A percentile compares a stretch with the other conserved stretches of the same genome.
phyloP scores from a whole-genome alignment of 2,329 filamentous ascomycete genomes.

The Shiraia sp. region DNA sequence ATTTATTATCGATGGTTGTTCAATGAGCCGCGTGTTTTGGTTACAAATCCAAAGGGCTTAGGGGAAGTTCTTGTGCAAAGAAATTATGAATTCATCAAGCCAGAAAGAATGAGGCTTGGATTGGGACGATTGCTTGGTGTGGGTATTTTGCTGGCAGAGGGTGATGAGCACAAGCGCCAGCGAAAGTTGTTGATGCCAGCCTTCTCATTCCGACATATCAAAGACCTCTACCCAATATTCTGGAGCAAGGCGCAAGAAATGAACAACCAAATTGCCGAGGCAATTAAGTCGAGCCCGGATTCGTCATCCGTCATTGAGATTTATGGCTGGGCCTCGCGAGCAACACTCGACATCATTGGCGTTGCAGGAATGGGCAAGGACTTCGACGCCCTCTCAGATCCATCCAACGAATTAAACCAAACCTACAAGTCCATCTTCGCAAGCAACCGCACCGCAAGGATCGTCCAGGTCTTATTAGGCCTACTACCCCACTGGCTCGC shows the following conservation, averaged over 20 bases:
- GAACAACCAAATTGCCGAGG: slow-evolving; percentile 37
- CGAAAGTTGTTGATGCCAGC: slow-evolving; percentile 54
- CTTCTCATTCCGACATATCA: slow-evolving; percentile 56
- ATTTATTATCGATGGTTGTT: slow-evolving; percentile 57
- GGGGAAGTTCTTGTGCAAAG: slow-evolving; percentile 55
- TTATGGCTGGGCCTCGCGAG: slow-evolving; percentile 52
- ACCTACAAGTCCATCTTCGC: slow-evolving; percentile 58
- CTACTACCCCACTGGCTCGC: slow-evolving; percentile 68
- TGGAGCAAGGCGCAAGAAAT: slow-evolving; percentile 54
- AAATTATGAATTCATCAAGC: slow-evolving; percentile 58
- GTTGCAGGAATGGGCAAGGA: slow-evolving; percentile 61
- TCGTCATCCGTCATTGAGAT: slow-evolving; percentile 48
- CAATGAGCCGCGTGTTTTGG: slow-evolving; percentile 50
- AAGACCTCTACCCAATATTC: slow-evolving; percentile 54
- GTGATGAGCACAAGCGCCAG: slow-evolving; percentile 80
- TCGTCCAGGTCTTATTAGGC: slow-evolving; percentile 63
- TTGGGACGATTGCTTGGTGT: slow-evolving; percentile 69
- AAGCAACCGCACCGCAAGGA: slow-evolving; percentile 53
- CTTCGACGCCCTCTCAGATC: slow-evolving; percentile 57
- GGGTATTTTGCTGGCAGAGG: slow-evolving; percentile 79
- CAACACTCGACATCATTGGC: slow-evolving; percentile 63
- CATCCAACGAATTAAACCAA: slow-evolving; percentile 56
- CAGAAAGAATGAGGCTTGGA: slow-evolving; percentile 50
- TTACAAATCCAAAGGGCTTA: slow-evolving; percentile 53
- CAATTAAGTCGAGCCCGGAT: slow-evolving; percentile 25